Evolutionary conservation across 352 stramenopile species (phyloP).

Genomic region (Phytophthora fragariae): DNA sequence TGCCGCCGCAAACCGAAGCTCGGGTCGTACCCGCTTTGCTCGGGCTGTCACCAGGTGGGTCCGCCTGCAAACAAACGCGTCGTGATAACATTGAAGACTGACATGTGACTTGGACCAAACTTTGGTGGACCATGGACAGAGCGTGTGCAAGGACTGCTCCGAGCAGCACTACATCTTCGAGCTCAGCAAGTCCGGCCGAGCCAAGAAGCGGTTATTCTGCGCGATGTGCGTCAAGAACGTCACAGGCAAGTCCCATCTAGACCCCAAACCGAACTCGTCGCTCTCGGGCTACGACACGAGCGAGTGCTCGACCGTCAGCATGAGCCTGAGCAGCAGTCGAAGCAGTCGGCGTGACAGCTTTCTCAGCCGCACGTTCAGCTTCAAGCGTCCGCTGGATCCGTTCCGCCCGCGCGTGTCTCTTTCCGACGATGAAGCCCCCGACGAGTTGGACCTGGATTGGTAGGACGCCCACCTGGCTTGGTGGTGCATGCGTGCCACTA

Average conservation of each 20-base stretch:
- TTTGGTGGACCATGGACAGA: slow-evolving; percentile 29
- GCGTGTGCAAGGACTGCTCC: slow-evolving; percentile 51
- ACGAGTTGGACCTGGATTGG: slow-evolving; percentile 37
- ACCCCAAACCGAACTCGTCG: not conserved
- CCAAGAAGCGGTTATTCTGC: slow-evolving; percentile 44
- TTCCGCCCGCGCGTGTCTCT: slow-evolving; percentile 30
- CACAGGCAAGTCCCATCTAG: slow-evolving; percentile 19
- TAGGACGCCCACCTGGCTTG: slow-evolving; percentile 3
- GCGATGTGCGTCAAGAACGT: slow-evolving; percentile 41
- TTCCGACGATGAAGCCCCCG: slow-evolving; percentile 29
- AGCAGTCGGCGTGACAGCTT: slow-evolving; percentile 34
- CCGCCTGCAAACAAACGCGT: not conserved
- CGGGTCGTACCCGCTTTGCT: slow-evolving; percentile 35
- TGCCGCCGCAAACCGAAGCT: slow-evolving; percentile 30
- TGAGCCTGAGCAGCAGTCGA: slow-evolving; percentile 31
- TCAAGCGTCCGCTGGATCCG: slow-evolving; percentile 28
- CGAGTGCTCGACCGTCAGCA: slow-evolving; percentile 21
- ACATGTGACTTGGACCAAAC: not conserved
- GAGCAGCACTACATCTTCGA: slow-evolving; percentile 40
- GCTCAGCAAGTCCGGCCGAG: slow-evolving; percentile 30
- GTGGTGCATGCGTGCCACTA: slow-evolving; percentile 10
- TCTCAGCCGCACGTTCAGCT: slow-evolving; percentile 33
- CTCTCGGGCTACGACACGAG: slow-evolving; percentile 15
- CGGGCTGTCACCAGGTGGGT: slow-evolving; percentile 47
- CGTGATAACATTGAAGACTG: not conserved